Percentiles rank a stretch among this genome's conserved stretches.
Conservation (phyloP, 1,284 basidiomycete species). For the Melampsora medusae region DNA sequence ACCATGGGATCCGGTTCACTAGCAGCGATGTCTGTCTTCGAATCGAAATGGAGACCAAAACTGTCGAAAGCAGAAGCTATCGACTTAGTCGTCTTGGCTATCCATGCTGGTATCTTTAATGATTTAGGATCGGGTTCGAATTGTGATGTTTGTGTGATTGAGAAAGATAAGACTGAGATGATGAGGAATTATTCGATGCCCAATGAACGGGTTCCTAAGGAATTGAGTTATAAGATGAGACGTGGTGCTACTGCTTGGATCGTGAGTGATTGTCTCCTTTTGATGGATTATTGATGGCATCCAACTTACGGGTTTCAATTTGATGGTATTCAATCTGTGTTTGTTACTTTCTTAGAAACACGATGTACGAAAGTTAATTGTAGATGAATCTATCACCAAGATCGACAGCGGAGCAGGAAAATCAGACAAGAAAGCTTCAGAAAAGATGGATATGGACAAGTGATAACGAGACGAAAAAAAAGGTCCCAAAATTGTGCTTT, state of each 20-base stretch:
- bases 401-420: conserved; percentile 19
- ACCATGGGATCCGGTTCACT: conserved; percentile 97
- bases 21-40: conserved; percentile 98
- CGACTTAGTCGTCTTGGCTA: conserved; percentile 76
- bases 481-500: not conserved
- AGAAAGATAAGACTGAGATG: conserved; percentile 70
- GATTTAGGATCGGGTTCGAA: conserved; percentile 97
- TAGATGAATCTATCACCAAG: conserved; percentile 34
- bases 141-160: conserved; percentile 91
- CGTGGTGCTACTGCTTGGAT: conserved; percentile 72
- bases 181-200: conserved; percentile 70
- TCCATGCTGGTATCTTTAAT: conserved; percentile 97
- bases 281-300: not conserved
- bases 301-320: not conserved
- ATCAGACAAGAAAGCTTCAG: conserved; percentile 11
- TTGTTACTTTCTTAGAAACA: conserved; percentile 24
- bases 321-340: not conserved
- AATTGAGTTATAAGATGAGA: conserved; percentile 77
- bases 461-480: conserved; percentile 8
- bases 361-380: conserved; percentile 40
- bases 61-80: conserved; percentile 81
- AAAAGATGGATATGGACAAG: conserved; percentile 40
- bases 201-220: conserved; percentile 75
- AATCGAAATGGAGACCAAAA: conserved; percentile 77
- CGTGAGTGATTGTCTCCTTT: conserved; percentile 14